Conservation (phyloP, 495 filamentous ascomycete species). For the Tuber magnatum region DNA sequence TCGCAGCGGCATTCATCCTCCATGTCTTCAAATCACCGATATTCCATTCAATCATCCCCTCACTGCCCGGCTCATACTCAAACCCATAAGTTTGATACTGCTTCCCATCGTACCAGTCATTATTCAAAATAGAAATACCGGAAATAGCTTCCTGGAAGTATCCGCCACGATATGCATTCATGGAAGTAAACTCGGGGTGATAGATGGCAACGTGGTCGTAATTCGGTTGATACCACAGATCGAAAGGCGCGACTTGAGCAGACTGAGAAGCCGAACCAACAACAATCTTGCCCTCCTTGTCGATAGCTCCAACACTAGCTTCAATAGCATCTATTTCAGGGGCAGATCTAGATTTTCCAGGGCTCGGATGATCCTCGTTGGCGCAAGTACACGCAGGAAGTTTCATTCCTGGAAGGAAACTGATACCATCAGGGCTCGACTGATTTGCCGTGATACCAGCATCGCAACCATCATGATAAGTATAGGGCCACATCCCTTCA, state of each 20-base stretch:
- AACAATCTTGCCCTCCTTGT: constrained; percentile 37
- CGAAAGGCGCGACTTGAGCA: constrained; percentile 67
- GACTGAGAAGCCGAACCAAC: constrained; percentile 65
- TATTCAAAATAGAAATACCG: constrained; percentile 61
- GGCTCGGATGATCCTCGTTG: constrained; percentile 60
- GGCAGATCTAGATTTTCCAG: constrained; percentile 62
- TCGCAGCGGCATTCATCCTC: constrained; percentile 58
- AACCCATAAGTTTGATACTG: constrained; percentile 67
- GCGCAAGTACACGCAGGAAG: constrained; percentile 63
- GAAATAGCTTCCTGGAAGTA: constrained; percentile 68
- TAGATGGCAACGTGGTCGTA: constrained; percentile 64
- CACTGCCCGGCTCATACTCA: constrained; percentile 60
- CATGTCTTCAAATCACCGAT: constrained; percentile 60
- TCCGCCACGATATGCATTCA: constrained; percentile 64
- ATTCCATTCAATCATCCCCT: constrained; percentile 60
- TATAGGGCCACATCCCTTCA: constrained; percentile 75
- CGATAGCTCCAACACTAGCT: constrained; percentile 55
- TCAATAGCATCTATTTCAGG: constrained; percentile 74
- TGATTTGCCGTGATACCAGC: constrained; percentile 73
- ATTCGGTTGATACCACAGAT: constrained; percentile 69
- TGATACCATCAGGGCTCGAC: constrained; percentile 60
- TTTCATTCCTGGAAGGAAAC: constrained; percentile 64
- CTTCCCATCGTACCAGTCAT: constrained; percentile 71
- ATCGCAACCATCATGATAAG: constrained; percentile 65
- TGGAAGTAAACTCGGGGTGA: constrained; percentile 51